Evolutionary conservation across 176 grass and related monocot genomes (phyloP), one percentile per base, ranked within the genome.

Genomic region (Oropetium thomaeum): DNA sequence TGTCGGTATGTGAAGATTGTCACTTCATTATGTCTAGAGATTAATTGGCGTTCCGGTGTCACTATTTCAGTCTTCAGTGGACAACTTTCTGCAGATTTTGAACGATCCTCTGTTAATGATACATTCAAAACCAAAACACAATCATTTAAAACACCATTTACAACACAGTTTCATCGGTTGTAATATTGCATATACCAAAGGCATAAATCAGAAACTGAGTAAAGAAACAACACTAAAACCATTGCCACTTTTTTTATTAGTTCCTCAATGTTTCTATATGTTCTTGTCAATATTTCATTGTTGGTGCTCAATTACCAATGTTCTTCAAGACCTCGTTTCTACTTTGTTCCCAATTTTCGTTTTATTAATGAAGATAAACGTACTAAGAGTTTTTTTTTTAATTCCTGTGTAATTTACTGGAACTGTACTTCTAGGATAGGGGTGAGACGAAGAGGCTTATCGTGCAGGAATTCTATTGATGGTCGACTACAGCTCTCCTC

Each of bases 1-100:
- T 93, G 84, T 14, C 41, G 68, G 43, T 84, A 75, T 26, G 81
- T 89, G 67, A 90, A 93, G 42, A 82, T 90, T 26, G 27, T 82
- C 57, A 78, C 67, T 37, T 83, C 84, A 37, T 65, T 17, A 51
- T 73, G 76, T 14, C 20, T 38, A 53, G 13, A 55, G 37, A 62
- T 81, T 70, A 17, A 31, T 12, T 29, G 42, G 62, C 54, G 60
- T 79, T 60, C 62, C 44, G 62, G 61, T 42, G 12, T 29, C 6
- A 58, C 23, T 33, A 12, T 54, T 48, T 43, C 68, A 79, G 68
- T 35, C 7, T 67, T 87, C 74, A 83, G 62, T 53, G 80, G 80
- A 10, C 15, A 73, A 62, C 68, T 68, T 73, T 87, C 80, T 79
- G 85, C 31, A 62, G 51, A 79, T 45, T 78, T 70, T 83, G 34